Conservation (phyloP, 768 basidiomycete genomes). For the Nidularia pulvinata region DNA sequence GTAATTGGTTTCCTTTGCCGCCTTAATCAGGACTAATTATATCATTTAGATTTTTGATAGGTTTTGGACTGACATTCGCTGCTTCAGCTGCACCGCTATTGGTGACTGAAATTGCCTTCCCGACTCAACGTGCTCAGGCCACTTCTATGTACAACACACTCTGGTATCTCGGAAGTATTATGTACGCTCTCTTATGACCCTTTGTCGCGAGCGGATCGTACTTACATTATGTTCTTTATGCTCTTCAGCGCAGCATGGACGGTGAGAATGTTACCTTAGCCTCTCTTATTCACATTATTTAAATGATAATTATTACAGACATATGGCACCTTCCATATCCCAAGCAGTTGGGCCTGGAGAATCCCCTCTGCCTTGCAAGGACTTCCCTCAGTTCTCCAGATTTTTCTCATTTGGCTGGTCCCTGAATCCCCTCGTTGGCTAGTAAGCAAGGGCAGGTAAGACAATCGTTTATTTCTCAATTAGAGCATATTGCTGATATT, state of each 20-base stretch:
- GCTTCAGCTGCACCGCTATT: conserved; percentile 74
- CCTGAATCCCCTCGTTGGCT: conserved; percentile 81
- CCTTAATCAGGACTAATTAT: neutral
- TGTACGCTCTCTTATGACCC: conserved; percentile 36
- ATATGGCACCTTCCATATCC: conserved; percentile 67
- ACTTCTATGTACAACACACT: conserved; percentile 74
- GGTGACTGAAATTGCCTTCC: conserved; percentile 75
- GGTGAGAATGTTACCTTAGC: conserved; percentile 7
- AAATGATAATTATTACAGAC: conserved; percentile 25
- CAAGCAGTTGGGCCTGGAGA: conserved; percentile 68
- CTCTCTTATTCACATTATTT: neutral
- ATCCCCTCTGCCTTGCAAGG: conserved; percentile 68
- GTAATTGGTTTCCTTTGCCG: conserved; percentile 20
- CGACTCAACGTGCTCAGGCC: conserved; percentile 68
- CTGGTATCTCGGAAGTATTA: conserved; percentile 73
- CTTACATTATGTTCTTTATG: neutral
- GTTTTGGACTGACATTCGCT: conserved; percentile 66
- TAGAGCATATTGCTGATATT: neutral
- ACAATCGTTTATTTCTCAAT: neutral
- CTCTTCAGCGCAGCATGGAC: conserved; percentile 61
- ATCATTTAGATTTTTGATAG: conserved; percentile 48
- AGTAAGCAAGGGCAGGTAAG: conserved; percentile 53
- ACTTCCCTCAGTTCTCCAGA: conserved; percentile 57
- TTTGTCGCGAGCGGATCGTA: neutral
- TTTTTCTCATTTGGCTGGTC: conserved; percentile 57